Evolutionary conservation across 2,329 filamentous ascomycete species (phyloP), one percentile per base, ranked within the genome.

Genomic region (Colletotrichum coccodes): DNA sequence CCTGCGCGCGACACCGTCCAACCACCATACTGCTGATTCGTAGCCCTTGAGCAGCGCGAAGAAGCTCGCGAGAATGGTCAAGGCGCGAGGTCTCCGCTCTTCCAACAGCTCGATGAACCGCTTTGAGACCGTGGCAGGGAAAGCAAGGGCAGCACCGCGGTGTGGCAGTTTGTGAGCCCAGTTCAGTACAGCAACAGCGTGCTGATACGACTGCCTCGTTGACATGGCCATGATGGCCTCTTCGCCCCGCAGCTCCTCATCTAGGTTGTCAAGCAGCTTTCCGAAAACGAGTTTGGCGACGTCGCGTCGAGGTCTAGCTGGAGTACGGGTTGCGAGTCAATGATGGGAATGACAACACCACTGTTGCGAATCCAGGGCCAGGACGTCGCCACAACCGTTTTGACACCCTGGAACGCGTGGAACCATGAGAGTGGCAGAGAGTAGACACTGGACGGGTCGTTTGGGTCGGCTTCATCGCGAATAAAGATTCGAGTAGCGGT

Each of bases 361-460:
- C 87, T 90, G 67, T 84, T 83, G 3, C 89, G 83, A 53, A 91
- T 83, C 85, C 86, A 91, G 65, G 86, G 86, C 89, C 89, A 91
- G 16, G 88, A 90, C 3, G 86, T 85, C 23, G 89, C 86, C 0
- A 91, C 89, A 38, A 91, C 84, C 2, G 89, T 87, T 75, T 91
- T 91, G 71, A 91, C 88, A 12, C 89, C 89, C 73, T 91, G 89
- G 73, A 90, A 91, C 4, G 89, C 86, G 74, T 91, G 89, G 70
- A 91, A 91, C 89, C 88, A 91, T 3, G 87, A 84, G 49, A 91
- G 78, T 0, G 89, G 89, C n/a, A 90, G 78, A 21, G 82, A 81
- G 74, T 91, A 91, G 44, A 81, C 81, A 50, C 71, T 79, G n/a
- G 77, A 75, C 3, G 79, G 75, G 32, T 83, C 80, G 54, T 79